A percentile compares a stretch with the other conserved stretches of the same genome.
These are phyloP conservation scores for Aspergillus japonicus DNA, from an alignment of 2,329 filamentous ascomycete genomes.

Conservation along the genomic window DNA sequence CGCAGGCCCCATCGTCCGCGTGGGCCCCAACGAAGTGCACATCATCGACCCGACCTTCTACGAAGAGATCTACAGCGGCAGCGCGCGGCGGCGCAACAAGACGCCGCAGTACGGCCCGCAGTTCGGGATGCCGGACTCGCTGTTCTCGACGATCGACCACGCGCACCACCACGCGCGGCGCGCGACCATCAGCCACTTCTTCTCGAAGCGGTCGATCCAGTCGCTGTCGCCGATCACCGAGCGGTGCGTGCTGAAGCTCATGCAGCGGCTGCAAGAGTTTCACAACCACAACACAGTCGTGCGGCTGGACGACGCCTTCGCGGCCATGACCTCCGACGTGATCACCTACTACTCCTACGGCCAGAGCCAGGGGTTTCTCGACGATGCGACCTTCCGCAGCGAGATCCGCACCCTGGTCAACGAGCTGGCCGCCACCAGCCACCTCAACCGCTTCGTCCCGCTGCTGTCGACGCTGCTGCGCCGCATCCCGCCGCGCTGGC, in stretches of 20 bases:
- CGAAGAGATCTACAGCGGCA: conserved; percentile 31
- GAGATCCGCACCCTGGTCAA: conserved; percentile 6
- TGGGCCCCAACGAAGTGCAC: conserved; percentile 40
- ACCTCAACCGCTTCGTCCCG: conserved; percentile 22
- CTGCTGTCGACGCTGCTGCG: conserved; percentile 9
- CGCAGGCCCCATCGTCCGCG: conserved; percentile 38
- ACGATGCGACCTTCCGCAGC: conserved; percentile 25
- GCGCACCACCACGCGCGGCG: conserved; percentile 45
- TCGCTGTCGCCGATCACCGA: conserved; percentile 38
- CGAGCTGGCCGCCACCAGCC: conserved; percentile 23
- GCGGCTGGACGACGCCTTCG: conserved; percentile 19
- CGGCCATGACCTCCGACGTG: conserved; percentile 36
- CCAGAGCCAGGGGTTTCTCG: conserved; percentile 32
- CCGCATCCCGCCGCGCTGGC: conserved; percentile 12
- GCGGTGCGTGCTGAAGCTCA: conserved; percentile 22
- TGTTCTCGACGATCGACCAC: conserved; percentile 38
- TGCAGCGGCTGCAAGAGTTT: conserved; percentile 15
- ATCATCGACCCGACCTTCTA: conserved; percentile 36
- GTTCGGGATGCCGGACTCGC: conserved; percentile 15
- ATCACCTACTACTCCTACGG: conserved; percentile 41
- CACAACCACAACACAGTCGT: conserved; percentile 8
- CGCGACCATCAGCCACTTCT: conserved; percentile 44
- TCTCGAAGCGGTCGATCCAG: conserved; percentile 42
- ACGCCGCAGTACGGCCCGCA: conserved; percentile 14
- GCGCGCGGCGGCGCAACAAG: conserved; percentile 25